phyloP scores from a whole-genome alignment of 2,329 filamentous ascomycete genomes.

The Pestalotiopsis sp. region DNA sequence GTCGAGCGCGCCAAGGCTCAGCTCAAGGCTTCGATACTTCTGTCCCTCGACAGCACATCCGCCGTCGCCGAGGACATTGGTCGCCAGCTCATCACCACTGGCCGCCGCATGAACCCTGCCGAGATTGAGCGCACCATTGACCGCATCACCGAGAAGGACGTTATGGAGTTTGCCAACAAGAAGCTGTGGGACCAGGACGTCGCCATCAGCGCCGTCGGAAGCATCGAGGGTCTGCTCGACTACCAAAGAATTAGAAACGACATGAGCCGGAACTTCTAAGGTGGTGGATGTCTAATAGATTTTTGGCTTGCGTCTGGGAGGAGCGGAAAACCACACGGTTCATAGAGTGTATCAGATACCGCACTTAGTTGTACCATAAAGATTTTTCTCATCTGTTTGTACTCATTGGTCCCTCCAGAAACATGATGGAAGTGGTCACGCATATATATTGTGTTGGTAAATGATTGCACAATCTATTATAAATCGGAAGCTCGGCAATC shows the following conservation, averaged over 20 bases:
- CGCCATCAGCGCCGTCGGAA: slow-evolving; percentile 89
- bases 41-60: slow-evolving; percentile 96
- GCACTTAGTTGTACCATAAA: slow-evolving; percentile 60
- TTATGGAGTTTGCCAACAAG: slow-evolving; percentile 93
- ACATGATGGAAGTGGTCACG: too few species aligned
- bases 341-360: slow-evolving; percentile 62
- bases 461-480: too few species aligned
- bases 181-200: slow-evolving; percentile 98
- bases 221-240: slow-evolving; percentile 83
- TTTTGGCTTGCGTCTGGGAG: slow-evolving; percentile 31
- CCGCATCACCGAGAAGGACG: slow-evolving; percentile 89
- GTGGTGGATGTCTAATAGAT: slow-evolving; percentile 22
- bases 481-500: too few species aligned
- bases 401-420: not conserved
- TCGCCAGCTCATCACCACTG: slow-evolving; percentile 96
- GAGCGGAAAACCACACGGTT: slow-evolving; percentile 39
- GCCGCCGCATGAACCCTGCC: slow-evolving; percentile 84
- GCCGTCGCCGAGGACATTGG: slow-evolving; percentile 98
- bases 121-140: slow-evolving; percentile 95
- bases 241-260: slow-evolving; percentile 81
- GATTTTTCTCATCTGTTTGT: slow-evolving; percentile 35
- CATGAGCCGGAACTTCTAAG: slow-evolving; percentile 79
- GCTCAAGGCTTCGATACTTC: slow-evolving; percentile 96
- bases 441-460: too few species aligned
- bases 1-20: slow-evolving; percentile 98